Conservation (phyloP, 2,329 filamentous ascomycete genomes). For the Pyrenochaeta sp. region DNA sequence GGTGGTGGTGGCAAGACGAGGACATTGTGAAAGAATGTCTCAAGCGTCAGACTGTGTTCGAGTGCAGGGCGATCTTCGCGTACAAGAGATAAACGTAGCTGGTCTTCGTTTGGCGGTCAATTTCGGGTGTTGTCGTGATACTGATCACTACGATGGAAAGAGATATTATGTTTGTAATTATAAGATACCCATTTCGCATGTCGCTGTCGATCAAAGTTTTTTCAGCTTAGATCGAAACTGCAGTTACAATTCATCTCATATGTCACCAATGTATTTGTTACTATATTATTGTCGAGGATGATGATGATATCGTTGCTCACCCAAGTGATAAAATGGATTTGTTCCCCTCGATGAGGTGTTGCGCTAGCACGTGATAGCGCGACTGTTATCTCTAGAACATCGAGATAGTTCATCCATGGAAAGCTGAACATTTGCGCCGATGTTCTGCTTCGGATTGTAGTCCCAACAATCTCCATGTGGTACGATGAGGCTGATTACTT, state of each 20-base stretch:
- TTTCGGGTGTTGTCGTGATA: background rate
- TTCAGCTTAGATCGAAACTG: background rate
- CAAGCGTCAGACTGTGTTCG: constrained; percentile 46
- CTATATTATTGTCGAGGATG: background rate
- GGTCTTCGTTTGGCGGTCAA: background rate
- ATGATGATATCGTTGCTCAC: background rate
- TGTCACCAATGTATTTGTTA: background rate
- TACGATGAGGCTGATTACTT: background rate
- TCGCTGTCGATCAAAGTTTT: constrained; percentile 3
- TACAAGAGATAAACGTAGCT: constrained; percentile 33
- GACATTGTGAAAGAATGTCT: constrained; percentile 49
- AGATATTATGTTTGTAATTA: constrained; percentile 3
- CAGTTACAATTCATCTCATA: background rate
- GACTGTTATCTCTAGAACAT: background rate
- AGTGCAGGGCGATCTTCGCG: constrained; percentile 48
- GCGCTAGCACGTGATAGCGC: background rate
- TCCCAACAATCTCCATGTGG: background rate
- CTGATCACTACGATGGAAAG: background rate
- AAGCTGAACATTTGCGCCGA: background rate
- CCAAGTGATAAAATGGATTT: background rate
- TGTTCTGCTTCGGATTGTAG: no score
- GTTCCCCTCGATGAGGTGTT: background rate
- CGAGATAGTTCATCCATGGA: no score
- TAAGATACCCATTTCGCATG: constrained; percentile 17
- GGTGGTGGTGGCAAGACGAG: constrained; percentile 53